Evolutionary conservation across 1,284 basidiomycete species (phyloP), one percentile per base, ranked within the genome.

Genomic region (Cryptococcus sp.): DNA sequence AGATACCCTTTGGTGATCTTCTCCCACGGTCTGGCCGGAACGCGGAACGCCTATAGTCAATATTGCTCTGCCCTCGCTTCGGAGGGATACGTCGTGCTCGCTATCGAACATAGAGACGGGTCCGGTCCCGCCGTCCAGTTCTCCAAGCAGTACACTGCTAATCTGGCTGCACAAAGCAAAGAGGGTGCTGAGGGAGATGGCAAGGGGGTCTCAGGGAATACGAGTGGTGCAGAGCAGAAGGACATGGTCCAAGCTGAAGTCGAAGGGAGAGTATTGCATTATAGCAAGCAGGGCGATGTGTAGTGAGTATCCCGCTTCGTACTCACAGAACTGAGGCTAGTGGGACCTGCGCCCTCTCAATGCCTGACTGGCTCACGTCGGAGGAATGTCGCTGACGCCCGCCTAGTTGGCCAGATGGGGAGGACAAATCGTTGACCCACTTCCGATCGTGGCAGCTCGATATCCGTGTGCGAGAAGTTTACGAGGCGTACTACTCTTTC

Each of bases 1-100:
- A 30, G 65, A 46, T 89, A 87, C 85, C 88, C 88, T 0, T 81
- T 91, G 16, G 83, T 90, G 30, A 83, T 91, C 47, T 91, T 91
- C 76, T 89, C 87, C 17, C 90, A 91, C 78, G 90, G 90, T 19
- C 81, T 92, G 13, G 86, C 85, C n/a, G 90, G 89, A 0, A 85
- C 83, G 43, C 80, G 85, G 22, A 88, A 85, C 1, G 84, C 85
- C 1, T 91, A 91, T 71, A 88, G 88, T 61, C 87, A 90, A 75
- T 76, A 86, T 59, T 91, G 88, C 68, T 80, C 82, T 2, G 81
- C 83, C 15, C 77, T 92, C 25, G 90, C 89, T 3, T 84, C 87
- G 2, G 82, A 86, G 49, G 90, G 90, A 3, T 85, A 83, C 62
- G 84, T 91, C 16, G 89, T 92, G 1, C 80, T 90, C 35, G 86